A percentile compares a stretch with the other conserved stretches of the same genome.
Conservation (phyloP, 805 yeast species). For the Hagleromyces aurorensis region DNA sequence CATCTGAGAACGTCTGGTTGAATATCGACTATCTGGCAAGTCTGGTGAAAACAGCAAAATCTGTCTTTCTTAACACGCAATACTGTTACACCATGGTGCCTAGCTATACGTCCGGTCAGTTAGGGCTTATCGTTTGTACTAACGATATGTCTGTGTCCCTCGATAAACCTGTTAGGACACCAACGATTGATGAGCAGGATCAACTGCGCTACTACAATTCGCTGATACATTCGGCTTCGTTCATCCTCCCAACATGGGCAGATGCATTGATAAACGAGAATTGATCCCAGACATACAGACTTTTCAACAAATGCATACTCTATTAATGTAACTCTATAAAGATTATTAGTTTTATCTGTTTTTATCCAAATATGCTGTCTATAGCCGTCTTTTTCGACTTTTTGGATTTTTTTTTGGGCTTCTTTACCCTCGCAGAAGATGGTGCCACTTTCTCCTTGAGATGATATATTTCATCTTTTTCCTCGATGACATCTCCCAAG, state of each 20-base stretch:
- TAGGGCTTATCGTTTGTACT: constrained; percentile 69
- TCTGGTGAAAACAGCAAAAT: constrained; percentile 40
- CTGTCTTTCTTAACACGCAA: constrained; percentile 53
- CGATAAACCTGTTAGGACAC: constrained; percentile 44
- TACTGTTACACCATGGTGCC: constrained; percentile 81
- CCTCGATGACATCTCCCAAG: constrained; percentile 24
- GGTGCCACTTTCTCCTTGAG: constrained; percentile 2
- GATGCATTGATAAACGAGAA: constrained; percentile 26
- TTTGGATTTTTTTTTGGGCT: constrained; percentile 30
- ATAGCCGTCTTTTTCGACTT: constrained; percentile 51
- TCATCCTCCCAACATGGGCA: constrained; percentile 79
- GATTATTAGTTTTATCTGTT: not conserved
- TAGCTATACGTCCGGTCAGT: constrained; percentile 80
- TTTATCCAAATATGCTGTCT: constrained; percentile 65
- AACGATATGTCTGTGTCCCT: constrained; percentile 43
- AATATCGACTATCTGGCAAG: constrained; percentile 45
- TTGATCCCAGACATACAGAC: constrained; percentile 13
- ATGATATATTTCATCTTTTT: too few relatives aligned
- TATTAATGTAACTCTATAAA: too few relatives aligned
- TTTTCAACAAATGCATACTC: too few relatives aligned
- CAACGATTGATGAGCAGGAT: constrained; percentile 39
- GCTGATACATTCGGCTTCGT: constrained; percentile 61
- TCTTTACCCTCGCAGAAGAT: not conserved
- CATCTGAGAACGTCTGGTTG: constrained; percentile 70
- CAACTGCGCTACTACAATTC: constrained; percentile 58